These are phyloP conservation scores for Vigna angularis DNA, from an alignment of 306 rosid species.

Conservation along the genomic window DNA sequence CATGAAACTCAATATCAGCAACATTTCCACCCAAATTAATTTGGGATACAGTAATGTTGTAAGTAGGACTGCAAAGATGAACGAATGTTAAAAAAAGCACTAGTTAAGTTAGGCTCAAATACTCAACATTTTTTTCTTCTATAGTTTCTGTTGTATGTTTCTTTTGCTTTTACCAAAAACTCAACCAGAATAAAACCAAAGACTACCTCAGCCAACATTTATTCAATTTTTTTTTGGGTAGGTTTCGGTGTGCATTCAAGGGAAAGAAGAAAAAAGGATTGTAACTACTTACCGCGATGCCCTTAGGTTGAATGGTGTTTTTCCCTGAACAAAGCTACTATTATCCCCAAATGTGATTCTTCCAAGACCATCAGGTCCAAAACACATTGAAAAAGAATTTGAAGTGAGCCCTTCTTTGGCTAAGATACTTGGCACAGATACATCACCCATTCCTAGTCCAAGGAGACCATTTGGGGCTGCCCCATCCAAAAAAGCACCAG, in stretches of 20 bases:
- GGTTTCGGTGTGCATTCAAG: constrained; percentile 25
- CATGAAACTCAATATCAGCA: constrained; percentile 58
- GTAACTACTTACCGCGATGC: constrained; percentile 56
- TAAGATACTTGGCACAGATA: constrained; percentile 85
- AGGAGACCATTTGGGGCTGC: constrained; percentile 91
- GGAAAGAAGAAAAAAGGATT: constrained; percentile 24
- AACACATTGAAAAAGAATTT: constrained; percentile 94
- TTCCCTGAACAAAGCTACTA: constrained; percentile 64
- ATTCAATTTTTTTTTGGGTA: neutral
- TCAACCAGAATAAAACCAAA: constrained; percentile 6
- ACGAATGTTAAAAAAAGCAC: constrained; percentile 39
- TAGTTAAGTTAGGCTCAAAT: constrained; percentile 1
- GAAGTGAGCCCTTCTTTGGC: constrained; percentile 66
- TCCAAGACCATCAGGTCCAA: constrained; percentile 68
- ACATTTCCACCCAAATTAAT: constrained; percentile 55
- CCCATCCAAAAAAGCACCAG: constrained; percentile 68
- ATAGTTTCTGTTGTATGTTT: neutral
- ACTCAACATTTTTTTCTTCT: constrained; percentile 7
- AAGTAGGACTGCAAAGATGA: constrained; percentile 65
- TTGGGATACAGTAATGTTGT: constrained; percentile 76
- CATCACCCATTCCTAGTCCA: constrained; percentile 77
- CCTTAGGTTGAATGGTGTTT: constrained; percentile 71
- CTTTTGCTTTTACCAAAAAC: constrained; percentile 1
- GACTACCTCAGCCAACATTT: neutral
- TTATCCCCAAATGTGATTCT: constrained; percentile 86